Percentiles rank a stretch among this genome's conserved stretches.
These are phyloP conservation scores for Petunia axillaris DNA, from an alignment of 257 asterid species.

Conservation along the genomic window DNA sequence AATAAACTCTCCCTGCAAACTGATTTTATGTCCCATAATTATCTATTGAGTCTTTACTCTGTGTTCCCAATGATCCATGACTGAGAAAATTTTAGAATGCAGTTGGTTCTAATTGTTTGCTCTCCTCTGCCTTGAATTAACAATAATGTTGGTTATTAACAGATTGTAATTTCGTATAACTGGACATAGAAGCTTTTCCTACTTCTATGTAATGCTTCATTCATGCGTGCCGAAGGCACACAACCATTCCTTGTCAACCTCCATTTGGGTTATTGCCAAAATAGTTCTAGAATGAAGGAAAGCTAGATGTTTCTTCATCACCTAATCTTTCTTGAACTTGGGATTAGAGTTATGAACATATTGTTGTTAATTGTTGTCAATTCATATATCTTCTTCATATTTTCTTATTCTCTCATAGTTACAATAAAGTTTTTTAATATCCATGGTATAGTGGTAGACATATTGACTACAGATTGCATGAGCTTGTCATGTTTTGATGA, in stretches of 20 bases:
- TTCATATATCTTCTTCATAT: background rate
- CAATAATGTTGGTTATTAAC: too few species aligned
- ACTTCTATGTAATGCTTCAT: conserved; percentile 6
- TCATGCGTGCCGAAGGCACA: too few species aligned
- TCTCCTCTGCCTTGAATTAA: background rate
- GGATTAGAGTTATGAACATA: conserved; percentile 1
- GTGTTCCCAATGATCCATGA: conserved; percentile 2
- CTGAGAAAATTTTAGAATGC: conserved; percentile 6
- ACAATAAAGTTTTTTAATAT: background rate
- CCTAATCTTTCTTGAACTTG: background rate
- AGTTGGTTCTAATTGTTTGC: background rate
- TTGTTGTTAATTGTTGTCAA: background rate
- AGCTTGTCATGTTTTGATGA: background rate
- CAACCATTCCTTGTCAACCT: conserved; percentile 11
- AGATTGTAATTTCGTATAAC: background rate
- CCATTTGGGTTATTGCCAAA: background rate
- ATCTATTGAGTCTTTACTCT: background rate
- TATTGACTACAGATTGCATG: background rate
- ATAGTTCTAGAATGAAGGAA: background rate
- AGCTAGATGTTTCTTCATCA: conserved; percentile 10
- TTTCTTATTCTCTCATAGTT: background rate
- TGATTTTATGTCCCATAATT: conserved; percentile 4
- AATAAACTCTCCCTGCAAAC: background rate
- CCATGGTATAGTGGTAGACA: background rate
- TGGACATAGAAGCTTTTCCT: background rate